phyloP scores from a whole-genome alignment of 257 asterid genomes.

The Coffea eugenioides region DNA sequence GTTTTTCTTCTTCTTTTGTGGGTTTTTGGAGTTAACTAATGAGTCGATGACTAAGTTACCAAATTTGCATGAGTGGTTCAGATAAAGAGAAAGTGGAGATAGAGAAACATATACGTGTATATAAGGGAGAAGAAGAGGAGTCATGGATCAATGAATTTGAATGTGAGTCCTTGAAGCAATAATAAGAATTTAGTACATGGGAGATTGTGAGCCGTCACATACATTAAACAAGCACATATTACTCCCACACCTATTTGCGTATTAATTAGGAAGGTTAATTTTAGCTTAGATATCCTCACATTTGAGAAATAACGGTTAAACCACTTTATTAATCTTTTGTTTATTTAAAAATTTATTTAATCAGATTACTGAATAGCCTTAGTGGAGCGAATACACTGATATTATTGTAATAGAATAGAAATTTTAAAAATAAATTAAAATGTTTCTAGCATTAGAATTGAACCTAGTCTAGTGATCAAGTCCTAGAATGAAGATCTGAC shows the following conservation, averaged over 20 bases:
- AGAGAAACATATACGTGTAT: background rate
- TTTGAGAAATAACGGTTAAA: background rate
- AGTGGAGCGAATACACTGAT: too few relatives aligned
- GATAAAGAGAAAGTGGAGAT: constrained; percentile 2
- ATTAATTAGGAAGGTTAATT: background rate
- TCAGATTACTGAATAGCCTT: too few relatives aligned
- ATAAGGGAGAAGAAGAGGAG: constrained; percentile 14
- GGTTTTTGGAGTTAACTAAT: constrained; percentile 5
- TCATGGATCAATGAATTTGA: background rate
- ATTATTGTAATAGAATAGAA: too few relatives aligned
- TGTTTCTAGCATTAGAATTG: too few relatives aligned
- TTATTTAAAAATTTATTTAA: too few relatives aligned
- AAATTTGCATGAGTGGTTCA: constrained; percentile 4
- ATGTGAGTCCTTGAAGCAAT: background rate
- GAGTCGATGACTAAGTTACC: background rate
- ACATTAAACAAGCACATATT: constrained; percentile 13
- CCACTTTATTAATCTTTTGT: background rate
- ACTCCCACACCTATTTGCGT: constrained; percentile 10
- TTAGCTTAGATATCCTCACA: background rate
- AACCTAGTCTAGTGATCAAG: too few relatives aligned
- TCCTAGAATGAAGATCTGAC: background rate
- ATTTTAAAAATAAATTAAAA: too few relatives aligned
- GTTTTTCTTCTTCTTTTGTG: background rate
- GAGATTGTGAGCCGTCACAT: constrained; percentile 63
- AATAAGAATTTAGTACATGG: constrained; percentile 44